Percentiles rank a stretch among this genome's conserved stretches.
Evolutionary conservation across 768 basidiomycete species (phyloP).

Genomic region (Lactarius evosmus): DNA sequence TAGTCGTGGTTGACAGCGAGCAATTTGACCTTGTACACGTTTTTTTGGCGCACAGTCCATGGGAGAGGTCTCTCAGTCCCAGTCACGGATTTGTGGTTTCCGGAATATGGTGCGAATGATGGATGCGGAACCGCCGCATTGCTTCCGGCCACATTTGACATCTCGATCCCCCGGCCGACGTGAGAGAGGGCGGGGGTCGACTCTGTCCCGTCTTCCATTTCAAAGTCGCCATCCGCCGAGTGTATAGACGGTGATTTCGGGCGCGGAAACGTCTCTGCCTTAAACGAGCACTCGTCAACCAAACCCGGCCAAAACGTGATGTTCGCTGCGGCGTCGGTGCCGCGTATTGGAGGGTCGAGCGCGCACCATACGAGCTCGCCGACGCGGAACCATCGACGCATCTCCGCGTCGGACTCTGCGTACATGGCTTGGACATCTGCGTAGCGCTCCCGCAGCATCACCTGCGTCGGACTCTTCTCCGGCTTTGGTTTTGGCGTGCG

Average conservation of each 20-base stretch:
- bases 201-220: slow-evolving; percentile 27
- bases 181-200: neutral
- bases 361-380: slow-evolving; percentile 73
- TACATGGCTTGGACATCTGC: slow-evolving; percentile 60
- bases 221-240: slow-evolving; percentile 28
- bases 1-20: slow-evolving; percentile 53
- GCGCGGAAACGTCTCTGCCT: slow-evolving; percentile 41
- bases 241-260: slow-evolving; percentile 19
- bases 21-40: slow-evolving; percentile 64
- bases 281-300: slow-evolving; percentile 55
- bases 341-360: slow-evolving; percentile 49
- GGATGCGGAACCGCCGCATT: slow-evolving; percentile 13
- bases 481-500: slow-evolving; percentile 38
- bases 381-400: slow-evolving; percentile 61
- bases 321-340: slow-evolving; percentile 39
- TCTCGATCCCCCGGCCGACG: neutral
- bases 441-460: slow-evolving; percentile 60
- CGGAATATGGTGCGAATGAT: slow-evolving; percentile 19
- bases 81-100: slow-evolving; percentile 1
- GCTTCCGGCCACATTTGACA: neutral
- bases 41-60: slow-evolving; percentile 61
- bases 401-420: slow-evolving; percentile 41
- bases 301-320: slow-evolving; percentile 75
- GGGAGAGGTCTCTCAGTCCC: slow-evolving; percentile 34
- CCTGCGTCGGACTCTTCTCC: slow-evolving; percentile 39